These are phyloP conservation scores for Sphaerulina vaccinii DNA, from an alignment of 2,329 filamentous ascomycete species.

Conservation along the genomic window DNA sequence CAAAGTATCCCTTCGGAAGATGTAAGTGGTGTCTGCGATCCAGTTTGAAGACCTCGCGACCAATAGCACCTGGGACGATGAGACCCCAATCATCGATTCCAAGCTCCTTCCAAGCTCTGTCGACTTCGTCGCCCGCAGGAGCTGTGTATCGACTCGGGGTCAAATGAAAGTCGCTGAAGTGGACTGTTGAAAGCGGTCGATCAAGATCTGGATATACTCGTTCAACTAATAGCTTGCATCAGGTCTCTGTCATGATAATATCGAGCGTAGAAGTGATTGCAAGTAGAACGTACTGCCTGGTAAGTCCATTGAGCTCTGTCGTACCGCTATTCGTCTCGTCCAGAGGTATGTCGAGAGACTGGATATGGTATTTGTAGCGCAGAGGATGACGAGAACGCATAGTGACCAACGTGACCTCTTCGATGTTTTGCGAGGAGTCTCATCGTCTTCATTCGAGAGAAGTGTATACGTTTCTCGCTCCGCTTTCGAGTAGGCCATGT, in stretches of 20 bases:
- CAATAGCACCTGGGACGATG: background rate
- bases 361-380: background rate
- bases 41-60: background rate
- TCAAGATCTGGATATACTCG: constrained; percentile 3
- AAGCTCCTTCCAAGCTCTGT: constrained; percentile 9
- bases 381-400: background rate
- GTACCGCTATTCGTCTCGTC: background rate
- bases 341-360: background rate
- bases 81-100: constrained; percentile 2
- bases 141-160: background rate
- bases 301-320: background rate
- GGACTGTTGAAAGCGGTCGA: background rate
- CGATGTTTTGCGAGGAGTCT: background rate
- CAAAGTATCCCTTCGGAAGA: background rate
- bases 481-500: background rate
- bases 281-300: background rate
- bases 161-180: constrained; percentile 6
- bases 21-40: constrained; percentile 3
- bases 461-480: background rate
- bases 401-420: background rate
- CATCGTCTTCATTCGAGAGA: background rate
- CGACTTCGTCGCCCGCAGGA: constrained; percentile 2
- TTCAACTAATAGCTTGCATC: background rate
- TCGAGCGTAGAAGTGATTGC: background rate
- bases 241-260: background rate